Conservation (phyloP, 345 rosid genomes). For the Boechera stricta region DNA sequence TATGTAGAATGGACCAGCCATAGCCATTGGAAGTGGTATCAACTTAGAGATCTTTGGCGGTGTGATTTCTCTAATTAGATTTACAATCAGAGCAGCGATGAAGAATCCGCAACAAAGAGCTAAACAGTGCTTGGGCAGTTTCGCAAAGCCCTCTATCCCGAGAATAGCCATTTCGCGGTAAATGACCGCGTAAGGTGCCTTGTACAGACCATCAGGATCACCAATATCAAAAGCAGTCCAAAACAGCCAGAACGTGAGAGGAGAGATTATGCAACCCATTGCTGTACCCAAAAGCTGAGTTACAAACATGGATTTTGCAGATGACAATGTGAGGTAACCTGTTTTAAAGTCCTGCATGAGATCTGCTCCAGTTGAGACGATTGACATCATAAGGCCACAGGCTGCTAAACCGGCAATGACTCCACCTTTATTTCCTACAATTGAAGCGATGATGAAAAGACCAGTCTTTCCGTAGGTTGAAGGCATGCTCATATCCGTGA, state of each 20-base stretch:
- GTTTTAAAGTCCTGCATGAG: slow-evolving; percentile 94
- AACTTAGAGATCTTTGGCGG: slow-evolving; percentile 25
- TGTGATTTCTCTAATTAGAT: slow-evolving; percentile 37
- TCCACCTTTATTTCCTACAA: slow-evolving; percentile 76
- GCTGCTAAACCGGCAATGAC: slow-evolving; percentile 82
- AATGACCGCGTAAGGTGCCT: slow-evolving; percentile 76
- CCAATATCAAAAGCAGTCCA: slow-evolving; percentile 82
- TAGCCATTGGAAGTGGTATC: slow-evolving; percentile 54
- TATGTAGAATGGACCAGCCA: slow-evolving; percentile 53
- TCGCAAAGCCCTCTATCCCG: slow-evolving; percentile 20
- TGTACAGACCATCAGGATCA: slow-evolving; percentile 71
- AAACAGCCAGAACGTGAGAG: slow-evolving; percentile 77
- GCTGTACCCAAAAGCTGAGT: slow-evolving; percentile 76
- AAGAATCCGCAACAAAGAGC: slow-evolving; percentile 50
- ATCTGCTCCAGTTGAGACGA: slow-evolving; percentile 85
- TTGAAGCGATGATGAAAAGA: slow-evolving; percentile 71
- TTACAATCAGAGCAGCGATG: slow-evolving; percentile 40
- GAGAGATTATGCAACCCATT: slow-evolving; percentile 81
- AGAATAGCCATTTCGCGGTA: slow-evolving; percentile 71
- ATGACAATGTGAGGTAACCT: slow-evolving; percentile 74
- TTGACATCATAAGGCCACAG: slow-evolving; percentile 79
- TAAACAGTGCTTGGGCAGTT: slow-evolving; percentile 38
- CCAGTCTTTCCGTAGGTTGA: slow-evolving; percentile 86
- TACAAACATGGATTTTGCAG: slow-evolving; percentile 85
- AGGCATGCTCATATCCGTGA: slow-evolving; percentile 77